Evolutionary conservation across 441 rosid genomes (phyloP), one percentile per base, ranked within the genome.

Genomic region (Syzygium malaccense): DNA sequence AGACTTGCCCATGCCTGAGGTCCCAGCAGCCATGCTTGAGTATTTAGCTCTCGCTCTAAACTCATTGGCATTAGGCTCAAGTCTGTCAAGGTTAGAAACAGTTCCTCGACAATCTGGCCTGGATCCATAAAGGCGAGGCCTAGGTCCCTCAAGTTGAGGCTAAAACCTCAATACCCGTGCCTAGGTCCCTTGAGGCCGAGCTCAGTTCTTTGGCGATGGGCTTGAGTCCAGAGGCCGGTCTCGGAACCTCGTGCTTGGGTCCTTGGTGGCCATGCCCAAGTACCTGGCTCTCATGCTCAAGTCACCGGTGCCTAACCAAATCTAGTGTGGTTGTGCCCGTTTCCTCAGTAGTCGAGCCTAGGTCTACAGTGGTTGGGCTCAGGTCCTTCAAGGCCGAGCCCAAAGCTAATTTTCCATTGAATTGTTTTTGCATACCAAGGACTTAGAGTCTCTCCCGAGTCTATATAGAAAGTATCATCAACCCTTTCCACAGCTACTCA

Each of bases 21-120:
- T 26, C 28, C 28, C 1, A 56, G 4, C 23, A 26, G 28, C 9
- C 60, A 56, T 56, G 60, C 5, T 56, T 10, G 62, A n/a, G 62
- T 25, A 57, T 25, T 25, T 57, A 57, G 62, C 14, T 57, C n/a
- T 13, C 28, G 26, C 25, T 28, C n/a, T 28, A 57, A 57, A 25
- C n/a, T 57, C 25, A 25, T 57, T 2, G 6, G 62, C 28, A 10
- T 57, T 25, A 8, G 28, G 62, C n/a, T 13, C 25, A 10, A n/a
- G 62, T 57, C n/a, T 25, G 25, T 57, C 11, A 14, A 57, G 62
- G n/a, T 2, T 4, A 28, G n/a, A 57, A 57, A 57, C 11, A 25
- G n/a, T 25, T 57, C 6, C 0, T 57, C 3, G 11, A 57, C 6
- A 28, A 57, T 25, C 0, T 4, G 0, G 62, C n/a, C 0, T 57